Base-by-base conservation (phyloP, 2,329 filamentous ascomycete species). In the Penicillium janthinellum region DNA sequence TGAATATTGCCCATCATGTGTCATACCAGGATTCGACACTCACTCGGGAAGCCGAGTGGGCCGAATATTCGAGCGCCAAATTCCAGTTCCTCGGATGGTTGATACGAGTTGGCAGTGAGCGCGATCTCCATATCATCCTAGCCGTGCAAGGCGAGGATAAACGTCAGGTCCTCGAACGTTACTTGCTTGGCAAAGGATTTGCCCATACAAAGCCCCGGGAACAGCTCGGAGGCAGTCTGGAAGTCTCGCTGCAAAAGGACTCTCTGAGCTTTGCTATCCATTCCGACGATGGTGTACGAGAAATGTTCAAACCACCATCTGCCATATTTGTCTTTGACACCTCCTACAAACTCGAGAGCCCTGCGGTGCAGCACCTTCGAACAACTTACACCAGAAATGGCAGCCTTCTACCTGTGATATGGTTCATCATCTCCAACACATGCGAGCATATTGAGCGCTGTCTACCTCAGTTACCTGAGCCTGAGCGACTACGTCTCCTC, bases 61-160 rank as follows among this genome's bases (percentile, higher is more conserved):
- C 78, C 4, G 78, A 81, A 56, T 80, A 81, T 61, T 79, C 77
- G 7, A 80, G 79, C 51, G 73, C 78, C 10, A 81, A 81, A 62
- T 81, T 81, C 45, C 67, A 75, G 20, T 74, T 81, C 20, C 69
- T 81, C 4, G 75, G 76, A n/a, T 73, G 77, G 56, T 67, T 81
- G 14, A 71, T 79, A 31, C 72, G 79, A 44, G 61, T 73, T 15
- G 71, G 73, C 2, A 70, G 68, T 22, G 64, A 57, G 4, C 65
- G 70, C 53, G 74, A 78, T 50, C 63, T 77, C 12, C 77, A 80
- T 56, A 58, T 81, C 14, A 70, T 80, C 15, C 66, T 81, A 37
- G 73, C 75, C 61, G 71, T 74, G 5, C 70, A 73, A 61, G 65
- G 68, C 39, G 76, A 75, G 3, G 69, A 72, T 41, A 72, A 73